Percentiles rank a stretch among this genome's conserved stretches.
Evolutionary conservation across 2,329 filamentous ascomycete genomes (phyloP).

Genomic region (Didymellaceae sp.): DNA sequence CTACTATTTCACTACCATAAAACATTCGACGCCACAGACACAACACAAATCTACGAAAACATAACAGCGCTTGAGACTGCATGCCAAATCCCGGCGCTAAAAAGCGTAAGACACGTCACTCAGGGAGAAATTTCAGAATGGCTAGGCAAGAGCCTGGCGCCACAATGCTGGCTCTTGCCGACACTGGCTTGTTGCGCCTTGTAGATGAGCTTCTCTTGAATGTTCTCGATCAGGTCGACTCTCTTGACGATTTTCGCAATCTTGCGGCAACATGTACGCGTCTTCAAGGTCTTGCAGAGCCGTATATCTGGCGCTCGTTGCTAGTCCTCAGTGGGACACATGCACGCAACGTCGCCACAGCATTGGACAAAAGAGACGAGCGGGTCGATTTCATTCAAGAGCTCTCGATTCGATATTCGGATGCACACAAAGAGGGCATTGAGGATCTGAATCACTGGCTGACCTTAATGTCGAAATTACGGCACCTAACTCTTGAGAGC

Average conservation of each 20-base stretch:
- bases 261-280: slow-evolving; percentile 41
- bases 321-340: slow-evolving; percentile 36
- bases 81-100: slow-evolving; percentile 38
- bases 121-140: slow-evolving; percentile 32
- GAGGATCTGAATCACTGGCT: slow-evolving; percentile 39
- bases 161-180: slow-evolving; percentile 22
- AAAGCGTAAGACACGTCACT: slow-evolving; percentile 39
- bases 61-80: too few relatives aligned
- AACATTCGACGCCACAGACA: too few relatives aligned
- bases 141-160: slow-evolving; percentile 23
- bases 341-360: slow-evolving; percentile 30
- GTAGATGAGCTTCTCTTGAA: slow-evolving; percentile 45
- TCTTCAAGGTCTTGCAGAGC: slow-evolving; percentile 41
- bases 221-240: slow-evolving; percentile 43
- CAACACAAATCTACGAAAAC: too few relatives aligned
- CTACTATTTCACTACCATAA: neutral
- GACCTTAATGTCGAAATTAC: slow-evolving; percentile 35
- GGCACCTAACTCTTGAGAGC: slow-evolving; percentile 41
- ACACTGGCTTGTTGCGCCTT: slow-evolving; percentile 33
- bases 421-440: slow-evolving; percentile 34
- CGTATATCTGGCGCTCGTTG: slow-evolving; percentile 43
- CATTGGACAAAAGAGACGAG: slow-evolving; percentile 32
- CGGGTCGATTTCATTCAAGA: slow-evolving; percentile 36
- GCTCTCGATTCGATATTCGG: slow-evolving; percentile 39
- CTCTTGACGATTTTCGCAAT: slow-evolving; percentile 28